phyloP scores from a whole-genome alignment of 2,329 filamentous ascomycete species.

The Emmonsia crescens region DNA sequence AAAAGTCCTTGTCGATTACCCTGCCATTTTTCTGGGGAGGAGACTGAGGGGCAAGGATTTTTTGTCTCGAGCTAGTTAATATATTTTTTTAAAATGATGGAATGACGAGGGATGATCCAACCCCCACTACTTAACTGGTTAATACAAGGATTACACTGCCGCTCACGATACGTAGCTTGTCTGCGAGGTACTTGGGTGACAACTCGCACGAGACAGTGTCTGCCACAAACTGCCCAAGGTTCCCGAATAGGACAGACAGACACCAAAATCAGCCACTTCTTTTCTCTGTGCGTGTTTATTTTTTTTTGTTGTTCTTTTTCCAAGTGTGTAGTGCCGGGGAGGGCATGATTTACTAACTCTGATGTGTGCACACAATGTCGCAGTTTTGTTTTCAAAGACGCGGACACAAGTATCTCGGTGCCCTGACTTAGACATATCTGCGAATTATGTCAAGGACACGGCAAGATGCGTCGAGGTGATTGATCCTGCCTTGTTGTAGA shows the following conservation, averaged over 20 bases:
- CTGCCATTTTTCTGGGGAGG: neutral
- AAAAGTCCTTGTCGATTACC: neutral
- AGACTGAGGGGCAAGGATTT: neutral
- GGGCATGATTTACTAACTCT: too few species aligned
- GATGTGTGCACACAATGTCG: neutral
- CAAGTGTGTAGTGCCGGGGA: too few species aligned
- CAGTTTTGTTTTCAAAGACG: neutral
- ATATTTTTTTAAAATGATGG: neutral
- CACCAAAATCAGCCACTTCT: too few species aligned
- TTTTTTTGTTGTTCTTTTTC: too few species aligned
- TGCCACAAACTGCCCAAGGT: neutral
- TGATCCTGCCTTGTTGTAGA: neutral
- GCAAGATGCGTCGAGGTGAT: neutral
- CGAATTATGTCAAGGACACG: neutral
- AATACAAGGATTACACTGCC: neutral
- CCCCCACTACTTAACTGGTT: neutral
- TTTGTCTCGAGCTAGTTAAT: neutral
- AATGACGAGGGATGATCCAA: neutral
- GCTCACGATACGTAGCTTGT: neutral
- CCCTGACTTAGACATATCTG: neutral
- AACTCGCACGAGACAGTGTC: neutral
- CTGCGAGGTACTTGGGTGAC: too few species aligned
- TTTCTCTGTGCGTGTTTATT: too few species aligned
- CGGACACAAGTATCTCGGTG: too few species aligned
- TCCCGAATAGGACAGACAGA: too few species aligned